Base-by-base conservation (phyloP, 2,329 filamentous ascomycete genomes). In the Penicillium sp. region DNA sequence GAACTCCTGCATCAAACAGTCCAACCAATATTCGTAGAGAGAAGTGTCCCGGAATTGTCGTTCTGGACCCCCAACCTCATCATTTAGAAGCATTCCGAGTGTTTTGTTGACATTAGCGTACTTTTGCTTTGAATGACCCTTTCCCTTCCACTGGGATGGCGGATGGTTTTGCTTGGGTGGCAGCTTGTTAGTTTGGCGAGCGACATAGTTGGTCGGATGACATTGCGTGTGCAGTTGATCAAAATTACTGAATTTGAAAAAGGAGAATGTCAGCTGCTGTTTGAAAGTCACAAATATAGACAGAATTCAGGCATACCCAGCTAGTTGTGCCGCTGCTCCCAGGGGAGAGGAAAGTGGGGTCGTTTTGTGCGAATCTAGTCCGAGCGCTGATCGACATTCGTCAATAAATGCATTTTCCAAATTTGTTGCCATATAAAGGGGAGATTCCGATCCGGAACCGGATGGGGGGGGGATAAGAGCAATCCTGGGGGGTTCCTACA, bases 1-100 rank as follows among this genome's bases (percentile, higher is more conserved):
- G 82, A 92, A 91, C 75, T 89, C 87, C 67, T 85, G 82, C 61
- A 86, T 82, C 61, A 92, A 80, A 69, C 89, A 90, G 71, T 88
- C 84, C 21, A 86, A 85, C 88, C 89, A 92, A 77, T 90, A 90
- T 62, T 86, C 82, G 76, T 91, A 91, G 16, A 9, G 7, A 29
- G 90, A 81, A 57, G 85, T 61, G 65, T 60, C 77, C 78, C 61
- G 67, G 55, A 49, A 45, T 62, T 63, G 74, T 72, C 59, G 75
- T 71, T 62, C 80, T 14, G 27, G 81, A 73, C 82, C 78, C 50
- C 76, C 70, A 49, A 84, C 77, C 56, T 80, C 80, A 68, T 79
- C 79, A 60, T 73, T 74, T 66, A 24, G 31, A 76, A 79, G 65
- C 82, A 78, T 51, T 76, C 74, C 69, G 68, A 81, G 83, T 51